A percentile compares a stretch with the other conserved stretches of the same genome.
These are phyloP conservation scores for Fraxinus quadrangulata DNA, from an alignment of 257 asterid species.

Conservation along the genomic window DNA sequence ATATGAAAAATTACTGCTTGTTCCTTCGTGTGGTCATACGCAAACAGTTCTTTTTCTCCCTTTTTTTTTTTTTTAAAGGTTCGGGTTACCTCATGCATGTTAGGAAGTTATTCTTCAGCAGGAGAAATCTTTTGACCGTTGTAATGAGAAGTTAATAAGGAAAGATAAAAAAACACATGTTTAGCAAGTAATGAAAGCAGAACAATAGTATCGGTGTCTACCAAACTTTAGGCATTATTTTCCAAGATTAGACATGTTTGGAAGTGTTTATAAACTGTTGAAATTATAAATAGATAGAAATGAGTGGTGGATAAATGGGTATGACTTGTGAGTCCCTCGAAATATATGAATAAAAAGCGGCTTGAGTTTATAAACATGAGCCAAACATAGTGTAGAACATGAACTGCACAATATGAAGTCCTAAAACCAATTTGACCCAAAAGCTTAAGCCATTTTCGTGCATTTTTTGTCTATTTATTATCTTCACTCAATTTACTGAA, in stretches of 20 bases:
- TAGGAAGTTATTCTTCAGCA: neutral
- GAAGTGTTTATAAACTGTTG: too few relatives aligned
- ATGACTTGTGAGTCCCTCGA: too few relatives aligned
- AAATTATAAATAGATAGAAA: too few relatives aligned
- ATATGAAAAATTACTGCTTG: neutral
- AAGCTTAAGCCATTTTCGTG: neutral
- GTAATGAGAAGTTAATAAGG: too few relatives aligned
- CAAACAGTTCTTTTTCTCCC: neutral
- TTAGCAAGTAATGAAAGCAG: neutral
- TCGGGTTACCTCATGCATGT: neutral
- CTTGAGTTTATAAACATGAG: too few relatives aligned
- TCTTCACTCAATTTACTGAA: too few relatives aligned
- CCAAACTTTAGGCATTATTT: neutral
- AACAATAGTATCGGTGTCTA: neutral
- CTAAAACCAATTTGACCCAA: conserved; percentile 3
- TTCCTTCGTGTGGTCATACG: too few relatives aligned
- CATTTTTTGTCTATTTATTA: too few relatives aligned
- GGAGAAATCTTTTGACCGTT: neutral
- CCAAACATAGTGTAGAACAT: neutral
- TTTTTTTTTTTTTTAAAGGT: too few relatives aligned
- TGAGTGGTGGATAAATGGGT: too few relatives aligned
- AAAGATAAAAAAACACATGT: neutral
- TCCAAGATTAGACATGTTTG: neutral
- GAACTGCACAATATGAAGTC: neutral
- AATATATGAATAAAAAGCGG: too few relatives aligned